Percentiles rank a stretch among this genome's conserved stretches.
Evolutionary conservation across 805 yeast genomes (phyloP).

Genomic region (Saturnispora sanitii): DNA sequence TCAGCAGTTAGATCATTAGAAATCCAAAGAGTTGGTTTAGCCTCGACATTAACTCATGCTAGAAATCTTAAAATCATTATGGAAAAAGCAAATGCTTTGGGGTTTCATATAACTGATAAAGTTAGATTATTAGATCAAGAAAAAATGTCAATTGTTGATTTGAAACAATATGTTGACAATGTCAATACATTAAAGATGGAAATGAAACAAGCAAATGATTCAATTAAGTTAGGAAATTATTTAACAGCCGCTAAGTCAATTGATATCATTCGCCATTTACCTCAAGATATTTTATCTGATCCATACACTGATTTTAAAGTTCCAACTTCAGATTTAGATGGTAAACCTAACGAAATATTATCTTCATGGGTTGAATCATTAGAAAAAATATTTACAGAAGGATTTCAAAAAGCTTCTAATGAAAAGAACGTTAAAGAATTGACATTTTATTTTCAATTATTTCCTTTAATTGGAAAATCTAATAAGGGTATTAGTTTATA

Average conservation of each 20-base stretch:
- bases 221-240: slow-evolving; percentile 65
- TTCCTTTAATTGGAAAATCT: slow-evolving; percentile 74
- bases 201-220: slow-evolving; percentile 54
- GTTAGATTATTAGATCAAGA: slow-evolving; percentile 66
- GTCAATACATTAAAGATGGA: slow-evolving; percentile 58
- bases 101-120: slow-evolving; percentile 56
- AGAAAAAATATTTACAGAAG: slow-evolving; percentile 43
- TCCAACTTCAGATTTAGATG: slow-evolving; percentile 82
- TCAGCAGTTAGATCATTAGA: slow-evolving; percentile 39
- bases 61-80: slow-evolving; percentile 45
- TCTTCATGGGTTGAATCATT: slow-evolving; percentile 50
- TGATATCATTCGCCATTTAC: slow-evolving; percentile 40
- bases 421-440: slow-evolving; percentile 56
- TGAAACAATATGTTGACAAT: slow-evolving; percentile 54
- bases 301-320: slow-evolving; percentile 70
- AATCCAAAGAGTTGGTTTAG: slow-evolving; percentile 50
- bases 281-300: slow-evolving; percentile 45
- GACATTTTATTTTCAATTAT: slow-evolving; percentile 72
- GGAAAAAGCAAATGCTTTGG: slow-evolving; percentile 52
- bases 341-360: slow-evolving; percentile 53
- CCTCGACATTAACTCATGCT: slow-evolving; percentile 49
- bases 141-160: slow-evolving; percentile 48
- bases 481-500: slow-evolving; percentile 69
- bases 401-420: slow-evolving; percentile 64
- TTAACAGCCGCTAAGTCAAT: slow-evolving; percentile 69